Evolutionary conservation across 768 basidiomycete genomes (phyloP).

Genomic region (Hygrocybe coccinea): DNA sequence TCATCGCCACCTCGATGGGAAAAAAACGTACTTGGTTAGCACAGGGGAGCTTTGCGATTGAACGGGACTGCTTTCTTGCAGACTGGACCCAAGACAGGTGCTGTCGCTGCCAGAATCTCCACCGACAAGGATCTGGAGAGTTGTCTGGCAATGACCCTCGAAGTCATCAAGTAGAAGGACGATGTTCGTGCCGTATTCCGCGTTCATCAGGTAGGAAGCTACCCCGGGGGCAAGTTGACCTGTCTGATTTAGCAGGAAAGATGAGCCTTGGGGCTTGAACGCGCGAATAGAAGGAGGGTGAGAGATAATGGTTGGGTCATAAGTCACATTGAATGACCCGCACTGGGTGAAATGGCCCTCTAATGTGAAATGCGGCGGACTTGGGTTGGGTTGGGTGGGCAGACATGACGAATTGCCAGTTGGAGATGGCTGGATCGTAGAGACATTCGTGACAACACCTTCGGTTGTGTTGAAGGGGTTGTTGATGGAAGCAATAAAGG

Average conservation of each 20-base stretch:
- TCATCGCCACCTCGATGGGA: neutral
- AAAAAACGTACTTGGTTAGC: slow-evolving; percentile 8
- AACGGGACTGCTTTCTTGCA: neutral
- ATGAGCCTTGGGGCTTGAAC: slow-evolving; percentile 34
- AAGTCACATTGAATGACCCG: slow-evolving; percentile 42
- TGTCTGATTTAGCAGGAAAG: slow-evolving; percentile 26
- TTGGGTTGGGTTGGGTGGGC: slow-evolving; percentile 9
- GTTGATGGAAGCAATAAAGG: slow-evolving; percentile 54
- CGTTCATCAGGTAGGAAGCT: slow-evolving; percentile 42
- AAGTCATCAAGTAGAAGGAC: slow-evolving; percentile 44
- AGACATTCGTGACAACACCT: slow-evolving; percentile 45
- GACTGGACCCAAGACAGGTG: slow-evolving; percentile 12
- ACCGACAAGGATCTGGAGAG: slow-evolving; percentile 37
- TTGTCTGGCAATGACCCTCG: slow-evolving; percentile 36
- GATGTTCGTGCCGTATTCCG: slow-evolving; percentile 32
- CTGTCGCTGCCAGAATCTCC: slow-evolving; percentile 29
- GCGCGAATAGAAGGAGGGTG: slow-evolving; percentile 34
- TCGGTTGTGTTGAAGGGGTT: slow-evolving; percentile 38
- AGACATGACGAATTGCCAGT: slow-evolving; percentile 41
- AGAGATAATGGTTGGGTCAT: slow-evolving; percentile 29
- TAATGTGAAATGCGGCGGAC: slow-evolving; percentile 29
- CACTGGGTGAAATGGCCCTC: slow-evolving; percentile 41
- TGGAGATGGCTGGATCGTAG: slow-evolving; percentile 39
- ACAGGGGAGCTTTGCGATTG: neutral
- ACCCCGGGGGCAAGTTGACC: slow-evolving; percentile 25